Evolutionary conservation across 179 eudicot species (phyloP), one percentile per base, ranked within the genome.

Genomic region (Pouteria campechiana): DNA sequence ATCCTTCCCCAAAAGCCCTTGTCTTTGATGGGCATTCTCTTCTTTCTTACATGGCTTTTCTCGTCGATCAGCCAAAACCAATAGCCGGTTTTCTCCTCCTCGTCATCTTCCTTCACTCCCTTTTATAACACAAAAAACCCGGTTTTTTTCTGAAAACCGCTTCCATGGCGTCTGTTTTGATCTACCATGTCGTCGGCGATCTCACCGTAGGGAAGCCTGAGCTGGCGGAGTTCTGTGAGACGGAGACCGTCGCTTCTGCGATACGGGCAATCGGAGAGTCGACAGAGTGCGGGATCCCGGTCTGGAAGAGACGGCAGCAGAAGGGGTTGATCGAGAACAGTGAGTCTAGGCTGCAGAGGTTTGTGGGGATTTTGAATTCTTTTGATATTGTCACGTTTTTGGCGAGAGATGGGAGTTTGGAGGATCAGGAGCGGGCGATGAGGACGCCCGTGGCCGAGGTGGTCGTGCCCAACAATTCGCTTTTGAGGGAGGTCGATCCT

Each of bases 171-270:
- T 78, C 98, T 11, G 90, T 90, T 49, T 86, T 90, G 52, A 41
- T 90, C 52, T 79, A 86, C 41, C 98, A 90, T 57, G 98, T 90
- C 25, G 93, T 86, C 44, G 98, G 98, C 15, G 98, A 90, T 76
- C 73, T 90, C 52, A 90, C 98, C 8, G 95, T 90, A 48, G 98
- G 78, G 37, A 90, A 90, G 57, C 94, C 98, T 2, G 98, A 79
- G 53, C 53, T 90, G 37, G 77, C 54, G 17, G 98, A 90, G 50
- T 86, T 90, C 46, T 0, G 40, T n/a, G 94, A 81, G 60, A 81
- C 76, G 4, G 93, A 86, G 51, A 90, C 90, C 16, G 79, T 90
- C 32, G 98, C 69, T 35, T 68, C 90, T 0, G 93, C 98, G 25
- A 90, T 90, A 14, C 31, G 65, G 60, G 87, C 84, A 2, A 81